A percentile compares a stretch with the other conserved stretches of the same genome.
Conservation (phyloP, 352 stramenopile species). For the Globisporangium alternatum region DNA sequence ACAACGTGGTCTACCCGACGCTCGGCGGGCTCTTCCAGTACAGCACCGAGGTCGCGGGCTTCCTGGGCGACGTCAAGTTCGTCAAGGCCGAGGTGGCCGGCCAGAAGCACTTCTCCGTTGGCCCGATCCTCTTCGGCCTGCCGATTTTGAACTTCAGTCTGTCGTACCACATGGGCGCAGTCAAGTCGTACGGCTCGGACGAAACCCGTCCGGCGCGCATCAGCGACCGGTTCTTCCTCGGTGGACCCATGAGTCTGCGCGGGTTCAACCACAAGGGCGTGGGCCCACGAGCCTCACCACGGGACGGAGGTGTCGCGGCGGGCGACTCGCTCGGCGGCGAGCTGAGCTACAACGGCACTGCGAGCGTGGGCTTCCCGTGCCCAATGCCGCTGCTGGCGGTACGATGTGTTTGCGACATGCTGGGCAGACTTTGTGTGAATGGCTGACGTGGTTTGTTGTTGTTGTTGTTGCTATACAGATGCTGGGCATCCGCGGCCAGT, state of each 20-base stretch:
- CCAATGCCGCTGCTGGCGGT: constrained; percentile 80
- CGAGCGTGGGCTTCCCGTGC: constrained; percentile 85
- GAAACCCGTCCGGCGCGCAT: constrained; percentile 80
- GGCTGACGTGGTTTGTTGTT: not conserved
- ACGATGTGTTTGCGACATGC: constrained; percentile 19
- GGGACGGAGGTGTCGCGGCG: constrained; percentile 77
- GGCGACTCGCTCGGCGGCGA: constrained; percentile 89
- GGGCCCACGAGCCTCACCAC: constrained; percentile 80
- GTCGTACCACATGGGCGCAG: constrained; percentile 66
- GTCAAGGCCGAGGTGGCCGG: constrained; percentile 83
- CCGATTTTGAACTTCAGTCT: constrained; percentile 83
- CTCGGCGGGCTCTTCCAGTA: constrained; percentile 88
- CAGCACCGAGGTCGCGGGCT: constrained; percentile 83
- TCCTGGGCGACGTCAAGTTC: constrained; percentile 88
- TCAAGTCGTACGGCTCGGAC: constrained; percentile 80
- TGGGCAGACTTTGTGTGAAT: not conserved
- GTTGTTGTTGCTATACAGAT: constrained; percentile 33
- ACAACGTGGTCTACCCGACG: constrained; percentile 86
- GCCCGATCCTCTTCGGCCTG: constrained; percentile 58
- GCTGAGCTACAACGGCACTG: constrained; percentile 84
- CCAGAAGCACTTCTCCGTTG: constrained; percentile 78
- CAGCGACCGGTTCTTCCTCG: constrained; percentile 91
- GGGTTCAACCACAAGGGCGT: constrained; percentile 91
- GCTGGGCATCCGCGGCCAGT: constrained; percentile 81
- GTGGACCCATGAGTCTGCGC: constrained; percentile 84